Evolutionary conservation across 1,139 yeast species (phyloP), one percentile per base, ranked within the genome.

Genomic region (Kodamaea fungicola): DNA sequence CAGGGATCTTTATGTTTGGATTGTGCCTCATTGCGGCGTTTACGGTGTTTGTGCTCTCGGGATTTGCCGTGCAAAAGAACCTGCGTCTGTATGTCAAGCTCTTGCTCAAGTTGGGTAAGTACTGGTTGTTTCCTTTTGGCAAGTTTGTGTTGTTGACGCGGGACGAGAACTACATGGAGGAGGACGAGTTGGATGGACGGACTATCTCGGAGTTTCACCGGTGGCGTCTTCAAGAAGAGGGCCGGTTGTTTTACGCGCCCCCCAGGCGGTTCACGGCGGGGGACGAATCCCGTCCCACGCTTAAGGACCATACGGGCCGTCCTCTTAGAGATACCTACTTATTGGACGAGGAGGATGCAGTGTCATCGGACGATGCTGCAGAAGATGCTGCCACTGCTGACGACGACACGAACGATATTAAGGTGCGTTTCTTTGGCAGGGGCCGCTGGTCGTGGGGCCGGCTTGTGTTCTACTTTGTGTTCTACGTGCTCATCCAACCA

Each of bases 381-480:
- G 29, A n/a, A 4, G 29, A 10, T 4, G 29, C 29, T 27, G 27
- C 27, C 12, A 3, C 10, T 24, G 43, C 28, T 8, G 64, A 69
- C 4, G 66, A 61, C 21, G 71, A 64, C 2, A 41, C 37, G 8
- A 45, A 47, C 33, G 73, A 70, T 42, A 62, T 70, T 32, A 78
- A 79, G 46, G 65, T 71, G 25, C 65, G 98, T 42, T 71, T 80
- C 38, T 92, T 92, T 58, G 98, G 98, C 24, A 75, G 98, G 58
- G 98, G 98, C 22, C 70, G 80, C 47, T 92, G 98, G 98, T 80
- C 84, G 13, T 57, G 82, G 28, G 96, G 96, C 1, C 74, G 98
- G 46, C 72, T 90, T 31, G 57, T 82, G 10, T 92, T 89, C 54
- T 92, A 81, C 54, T n/a, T 80, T 3, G 76, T 78, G 51, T 90